Base-by-base conservation (phyloP, 495 filamentous ascomycete species). In the Xylaria telfairii region DNA sequence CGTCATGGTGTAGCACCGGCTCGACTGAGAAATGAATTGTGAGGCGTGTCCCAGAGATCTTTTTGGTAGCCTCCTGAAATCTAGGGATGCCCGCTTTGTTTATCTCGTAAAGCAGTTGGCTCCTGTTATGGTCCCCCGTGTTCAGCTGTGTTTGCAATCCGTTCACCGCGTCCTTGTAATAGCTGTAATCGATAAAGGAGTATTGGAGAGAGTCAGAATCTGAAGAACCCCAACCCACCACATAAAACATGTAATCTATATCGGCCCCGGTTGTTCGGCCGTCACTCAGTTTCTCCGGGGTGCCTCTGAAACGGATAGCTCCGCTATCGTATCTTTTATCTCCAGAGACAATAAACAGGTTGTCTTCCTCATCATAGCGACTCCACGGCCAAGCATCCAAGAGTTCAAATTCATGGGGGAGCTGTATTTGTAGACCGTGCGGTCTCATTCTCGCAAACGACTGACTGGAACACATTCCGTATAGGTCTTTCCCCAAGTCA, bases 401-500 rank as follows among this genome's bases (percentile, higher is more conserved):
- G 49, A 53, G 49, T 28, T 53, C 24, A 15, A 53, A 12, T 53
- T 53, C 10, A 28, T 21, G 24, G 12, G 49, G 49, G 4, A 53
- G 49, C 24, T 53, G 24, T 21, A 53, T 53, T 28, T 53, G 49
- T 13, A 53, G 21, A 53, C 6, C 49, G 21, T 53, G 49, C 49
- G 49, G 24, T 28, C 49, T 53, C 49, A 53, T 53, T 53, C 49
- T 53, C 12, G 24, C 49, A 53, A 53, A 53, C 10, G 49, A 53
- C 4, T 12, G 24, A 28, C 24, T 53, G 4, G 49, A 53, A 53
- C 49, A 53, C 24, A 53, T 28, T 28, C 12, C 24, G 12, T 53
- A 28, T 10, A 53, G 24, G 12, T 15, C 49, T 15, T 53, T 15
- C 49, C 28, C 24, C 49, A 53, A 53, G 49, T 53, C 49, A 12